Base-by-base conservation (phyloP, 225 moss, liverwort and hornwort genomes). In the Lunularia cruciata region DNA sequence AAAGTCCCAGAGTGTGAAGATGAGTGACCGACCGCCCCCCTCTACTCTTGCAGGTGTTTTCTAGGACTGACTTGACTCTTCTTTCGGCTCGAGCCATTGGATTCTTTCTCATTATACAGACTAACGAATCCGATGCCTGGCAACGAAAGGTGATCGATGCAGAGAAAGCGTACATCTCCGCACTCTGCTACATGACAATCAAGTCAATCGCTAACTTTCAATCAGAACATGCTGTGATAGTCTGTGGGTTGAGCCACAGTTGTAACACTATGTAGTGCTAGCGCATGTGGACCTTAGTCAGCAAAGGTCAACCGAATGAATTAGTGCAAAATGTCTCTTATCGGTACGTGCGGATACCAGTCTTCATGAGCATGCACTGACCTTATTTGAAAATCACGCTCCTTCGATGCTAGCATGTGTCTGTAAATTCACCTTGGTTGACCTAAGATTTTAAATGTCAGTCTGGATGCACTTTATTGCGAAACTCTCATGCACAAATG, bases 1-100 rank as follows among this genome's bases (percentile, higher is more conserved):
- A 55, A 55, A 69, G 69, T 69, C 69, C 69, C 69, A 39, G 40
- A 55, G 56, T 69, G 69, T 57, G 69, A 69, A 55, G 54, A 55
- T 56, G 55, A 55, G 69, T 55, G 54, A 39, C 16, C 49, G 18
- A 4, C 13, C 40, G 55, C 56, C 22, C 69, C 16, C 31, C 40
- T 30, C 30, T 20, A 45, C 63, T 45, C 33, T 52, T 52, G 52
- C 52, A 67, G 51, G 35, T 53, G 51, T 53, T 51, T 67, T 25
- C 25, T 52, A 52, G 51, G 67, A 67, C 67, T 67, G 67, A 53
- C 34, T 34, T 27, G 55, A 56, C 26, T 51, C n/a, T 23, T 23
- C 51, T 18, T 51, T 20, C 18, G 67, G 52, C 35, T 42, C 8
- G 28, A 16, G 16, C 26, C 45, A 64, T 39, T 46, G 63, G 63